Base-by-base conservation (phyloP, 495 filamentous ascomycete species). In the Extremus antarcticus region DNA sequence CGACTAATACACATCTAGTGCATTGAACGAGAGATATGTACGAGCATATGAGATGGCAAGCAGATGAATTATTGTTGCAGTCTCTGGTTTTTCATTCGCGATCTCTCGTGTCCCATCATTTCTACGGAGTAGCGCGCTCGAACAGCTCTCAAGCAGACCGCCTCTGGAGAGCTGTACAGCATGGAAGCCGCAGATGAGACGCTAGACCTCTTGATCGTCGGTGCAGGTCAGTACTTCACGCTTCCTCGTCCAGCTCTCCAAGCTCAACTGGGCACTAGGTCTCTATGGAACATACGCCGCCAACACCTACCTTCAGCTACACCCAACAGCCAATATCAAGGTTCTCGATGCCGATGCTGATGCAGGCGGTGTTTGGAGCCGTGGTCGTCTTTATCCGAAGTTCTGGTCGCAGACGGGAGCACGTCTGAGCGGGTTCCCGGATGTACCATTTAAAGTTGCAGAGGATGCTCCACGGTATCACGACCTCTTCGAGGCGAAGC, bases 361-460 rank as follows among this genome's bases (percentile, higher is more conserved):
- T 38, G 51, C 65, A 19, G 69, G 70, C 43, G 70, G 70, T 19
- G 65, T 67, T 22, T 71, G 68, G 69, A 66, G 61, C 47, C 24
- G 55, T 17, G 54, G 62, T 48, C 58, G 68, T 51, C 49, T 55
- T 8, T 73, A 74, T 55, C 58, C 67, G 32, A 51, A 43, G 8
- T 76, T 76, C 58, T 73, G 69, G 68, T 70, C 71, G 17, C 73
- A 76, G 60, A 66, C 58, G 25, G 56, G 64, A 20, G 41, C 68
- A 17, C 56, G 68, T n/a, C 65, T 67, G 59, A 63, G 65, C 9
- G 68, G 69, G 29, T 75, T 67, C 50, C 71, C 73, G 0, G 73
- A 76, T 55, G 48, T 53, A 43, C 54, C 63, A 11, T 56, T 56
- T 21, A 23, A 11, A 19, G 63, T 73, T 54, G 62, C 65, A 17